A percentile compares a stretch with the other conserved stretches of the same genome.
phyloP scores from a whole-genome alignment of 2,329 filamentous ascomycete genomes.

The Diplodia seriata region DNA sequence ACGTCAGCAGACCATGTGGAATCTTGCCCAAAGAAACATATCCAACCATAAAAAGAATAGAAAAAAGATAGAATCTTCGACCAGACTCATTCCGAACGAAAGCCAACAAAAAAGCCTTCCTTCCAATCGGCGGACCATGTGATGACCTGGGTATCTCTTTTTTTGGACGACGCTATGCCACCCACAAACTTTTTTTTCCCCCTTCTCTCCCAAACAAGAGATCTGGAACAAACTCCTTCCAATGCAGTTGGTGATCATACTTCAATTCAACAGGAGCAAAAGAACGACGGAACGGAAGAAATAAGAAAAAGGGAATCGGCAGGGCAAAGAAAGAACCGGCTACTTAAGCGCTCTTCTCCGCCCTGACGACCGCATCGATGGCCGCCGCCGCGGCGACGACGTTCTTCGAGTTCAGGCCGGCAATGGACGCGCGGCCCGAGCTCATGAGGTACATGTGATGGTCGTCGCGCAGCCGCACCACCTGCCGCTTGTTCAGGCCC shows the following conservation, averaged over 20 bases:
- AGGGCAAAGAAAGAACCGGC: neutral
- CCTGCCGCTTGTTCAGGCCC: slow-evolving; percentile 44
- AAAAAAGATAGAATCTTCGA: neutral
- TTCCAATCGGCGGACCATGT: slow-evolving; percentile 21
- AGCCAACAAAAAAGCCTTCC: neutral
- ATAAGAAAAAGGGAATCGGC: neutral
- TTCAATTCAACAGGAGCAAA: neutral
- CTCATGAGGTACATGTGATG: slow-evolving; percentile 48
- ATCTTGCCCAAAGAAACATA: slow-evolving; percentile 5
- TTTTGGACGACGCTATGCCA: neutral
- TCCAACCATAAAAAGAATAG: neutral
- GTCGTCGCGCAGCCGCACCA: slow-evolving; percentile 41
- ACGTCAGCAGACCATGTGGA: slow-evolving; percentile 19
- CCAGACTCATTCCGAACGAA: slow-evolving; percentile 23
- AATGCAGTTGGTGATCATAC: slow-evolving; percentile 27
- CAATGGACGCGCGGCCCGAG: slow-evolving; percentile 46
- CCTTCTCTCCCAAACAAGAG: neutral
- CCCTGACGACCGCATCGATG: slow-evolving; percentile 34
- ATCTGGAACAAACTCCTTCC: slow-evolving; percentile 27
- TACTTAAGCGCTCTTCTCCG: slow-evolving; percentile 6
- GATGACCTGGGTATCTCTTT: slow-evolving; percentile 27
- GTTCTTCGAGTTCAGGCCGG: slow-evolving; percentile 32
- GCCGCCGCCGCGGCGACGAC: slow-evolving; percentile 32
- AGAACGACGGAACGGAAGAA: neutral
- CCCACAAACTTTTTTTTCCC: neutral